These are phyloP conservation scores for Plasmodium sp. DNA, from an alignment of 169 alveolate species.

Conservation along the genomic window DNA sequence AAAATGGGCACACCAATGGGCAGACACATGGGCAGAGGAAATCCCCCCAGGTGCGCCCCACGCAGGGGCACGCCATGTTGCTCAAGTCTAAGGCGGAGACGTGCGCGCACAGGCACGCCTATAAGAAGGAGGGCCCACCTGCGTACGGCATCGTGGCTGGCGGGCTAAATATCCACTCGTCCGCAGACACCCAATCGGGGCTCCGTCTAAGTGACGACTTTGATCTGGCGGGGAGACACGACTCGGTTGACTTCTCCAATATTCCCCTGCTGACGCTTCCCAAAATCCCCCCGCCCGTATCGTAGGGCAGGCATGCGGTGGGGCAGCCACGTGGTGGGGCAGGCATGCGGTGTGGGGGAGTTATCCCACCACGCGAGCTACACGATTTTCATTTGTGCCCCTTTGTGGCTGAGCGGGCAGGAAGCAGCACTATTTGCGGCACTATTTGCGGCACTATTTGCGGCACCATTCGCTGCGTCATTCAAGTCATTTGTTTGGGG, in stretches of 20 bases:
- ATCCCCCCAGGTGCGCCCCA: neutral
- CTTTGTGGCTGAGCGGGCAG: neutral
- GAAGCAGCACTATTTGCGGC: neutral
- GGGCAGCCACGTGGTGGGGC: neutral
- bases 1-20: neutral
- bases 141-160: neutral
- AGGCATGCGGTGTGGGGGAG: neutral
- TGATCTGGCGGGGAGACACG: neutral
- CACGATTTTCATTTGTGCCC: neutral
- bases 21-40: neutral
- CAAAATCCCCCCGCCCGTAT: conserved; percentile 68
- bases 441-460: neutral
- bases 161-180: neutral
- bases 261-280: conserved; percentile 45
- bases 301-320: neutral
- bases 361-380: neutral
- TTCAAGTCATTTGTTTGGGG: neutral
- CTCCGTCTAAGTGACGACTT: neutral
- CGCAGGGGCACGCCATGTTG: neutral
- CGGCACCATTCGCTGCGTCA: neutral
- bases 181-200: neutral
- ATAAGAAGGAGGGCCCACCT: neutral
- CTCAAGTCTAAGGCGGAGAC: neutral
- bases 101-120: neutral
- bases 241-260: conserved; percentile 15